phyloP scores from a whole-genome alignment of 495 filamentous ascomycete species.

The Chaetomidium leptoderma region DNA sequence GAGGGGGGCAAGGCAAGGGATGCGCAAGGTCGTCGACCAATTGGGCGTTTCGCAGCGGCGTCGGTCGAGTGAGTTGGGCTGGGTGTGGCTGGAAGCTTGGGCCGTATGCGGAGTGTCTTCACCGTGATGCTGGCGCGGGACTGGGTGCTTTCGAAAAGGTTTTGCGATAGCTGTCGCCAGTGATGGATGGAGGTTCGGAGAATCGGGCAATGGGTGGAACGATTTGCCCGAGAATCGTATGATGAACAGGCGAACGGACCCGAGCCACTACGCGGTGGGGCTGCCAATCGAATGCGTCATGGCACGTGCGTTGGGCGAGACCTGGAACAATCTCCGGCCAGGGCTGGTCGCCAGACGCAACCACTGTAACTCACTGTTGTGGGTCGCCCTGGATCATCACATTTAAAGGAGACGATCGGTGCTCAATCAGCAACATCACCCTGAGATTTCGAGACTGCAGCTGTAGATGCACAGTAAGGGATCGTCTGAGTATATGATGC shows the following conservation, averaged over 20 bases:
- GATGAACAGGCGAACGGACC: constrained; percentile 22
- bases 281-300: too few relatives aligned
- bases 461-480: too few relatives aligned
- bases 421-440: too few relatives aligned
- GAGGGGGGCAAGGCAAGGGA: not conserved
- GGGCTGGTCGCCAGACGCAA: too few relatives aligned
- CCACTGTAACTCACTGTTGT: too few relatives aligned
- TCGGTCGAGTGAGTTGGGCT: not conserved
- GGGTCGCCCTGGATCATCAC: too few relatives aligned
- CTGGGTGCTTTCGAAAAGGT: not conserved
- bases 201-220: constrained; percentile 30
- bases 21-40: constrained; percentile 9
- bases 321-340: not conserved
- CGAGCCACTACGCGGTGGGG: constrained; percentile 2
- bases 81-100: constrained; percentile 1
- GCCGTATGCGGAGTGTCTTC: constrained; percentile 7
- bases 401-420: too few relatives aligned
- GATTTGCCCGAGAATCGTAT: constrained; percentile 32
- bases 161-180: constrained; percentile 11
- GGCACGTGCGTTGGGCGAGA: constrained; percentile 1
- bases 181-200: constrained; percentile 15
- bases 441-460: too few relatives aligned
- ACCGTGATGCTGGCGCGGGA: constrained; percentile 8
- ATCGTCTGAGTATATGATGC: too few relatives aligned
- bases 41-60: not conserved